phyloP scores from a whole-genome alignment of 495 filamentous ascomycete genomes.

The Aspergillus sparsus region DNA sequence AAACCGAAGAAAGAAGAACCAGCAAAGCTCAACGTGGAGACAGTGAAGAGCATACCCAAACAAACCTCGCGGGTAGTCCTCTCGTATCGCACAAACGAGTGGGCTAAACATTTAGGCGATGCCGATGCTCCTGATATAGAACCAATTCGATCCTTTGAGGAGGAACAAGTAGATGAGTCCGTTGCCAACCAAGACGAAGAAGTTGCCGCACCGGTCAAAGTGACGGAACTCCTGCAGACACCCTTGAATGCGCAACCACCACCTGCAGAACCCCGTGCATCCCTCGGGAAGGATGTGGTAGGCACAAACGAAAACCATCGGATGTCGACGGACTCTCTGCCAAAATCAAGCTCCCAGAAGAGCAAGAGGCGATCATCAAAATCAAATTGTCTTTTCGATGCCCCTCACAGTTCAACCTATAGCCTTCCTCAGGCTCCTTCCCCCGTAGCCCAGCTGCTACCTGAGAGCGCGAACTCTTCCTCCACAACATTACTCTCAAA shows the following conservation, averaged over 20 bases:
- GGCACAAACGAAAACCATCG: slow-evolving; percentile 24
- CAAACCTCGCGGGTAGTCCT: slow-evolving; percentile 68
- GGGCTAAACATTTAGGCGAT: slow-evolving; percentile 83
- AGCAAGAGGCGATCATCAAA: slow-evolving; percentile 18
- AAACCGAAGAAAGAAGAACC: slow-evolving; percentile 29
- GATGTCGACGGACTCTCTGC: slow-evolving; percentile 18
- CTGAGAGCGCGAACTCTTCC: slow-evolving; percentile 10
- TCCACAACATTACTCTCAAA: slow-evolving; percentile 5
- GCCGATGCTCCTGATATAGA: slow-evolving; percentile 79
- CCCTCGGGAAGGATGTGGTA: slow-evolving; percentile 15
- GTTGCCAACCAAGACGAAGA: slow-evolving; percentile 43
- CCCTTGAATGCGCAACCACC: slow-evolving; percentile 49
- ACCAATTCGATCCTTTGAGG: slow-evolving; percentile 49
- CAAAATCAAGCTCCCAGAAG: slow-evolving; percentile 10
- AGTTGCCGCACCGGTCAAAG: slow-evolving; percentile 59
- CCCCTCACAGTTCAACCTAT: slow-evolving; percentile 24
- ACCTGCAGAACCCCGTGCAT: slow-evolving; percentile 35
- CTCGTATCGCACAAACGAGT: slow-evolving; percentile 91
- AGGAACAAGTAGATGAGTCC: slow-evolving; percentile 24
- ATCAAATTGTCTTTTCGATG: slow-evolving; percentile 23
- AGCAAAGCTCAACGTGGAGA: slow-evolving; percentile 34
- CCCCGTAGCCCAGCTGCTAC: slow-evolving; percentile 14
- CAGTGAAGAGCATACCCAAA: slow-evolving; percentile 41
- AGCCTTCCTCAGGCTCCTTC: slow-evolving; percentile 14
- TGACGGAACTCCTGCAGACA: slow-evolving; percentile 71